phyloP scores from a whole-genome alignment of 192 early-diverging fungal genomes.

The Linnemannia hyalina region DNA sequence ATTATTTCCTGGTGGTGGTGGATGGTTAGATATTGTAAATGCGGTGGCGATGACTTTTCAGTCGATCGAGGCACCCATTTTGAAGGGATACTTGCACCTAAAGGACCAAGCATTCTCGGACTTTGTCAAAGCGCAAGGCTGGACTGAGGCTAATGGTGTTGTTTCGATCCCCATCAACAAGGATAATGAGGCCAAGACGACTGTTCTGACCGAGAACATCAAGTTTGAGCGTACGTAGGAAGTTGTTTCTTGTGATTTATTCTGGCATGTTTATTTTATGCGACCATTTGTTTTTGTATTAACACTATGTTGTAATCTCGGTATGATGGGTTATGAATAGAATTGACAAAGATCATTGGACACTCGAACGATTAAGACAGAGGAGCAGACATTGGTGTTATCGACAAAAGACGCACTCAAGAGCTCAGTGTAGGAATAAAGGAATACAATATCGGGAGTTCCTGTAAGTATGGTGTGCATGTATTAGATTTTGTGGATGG shows the following conservation, averaged over 20 bases:
- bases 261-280: not conserved
- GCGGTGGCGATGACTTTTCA: conserved; percentile 89
- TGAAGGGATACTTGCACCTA: conserved; percentile 78
- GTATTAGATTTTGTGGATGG: too few species aligned
- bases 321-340: conserved; percentile 7
- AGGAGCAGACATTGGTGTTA: too few species aligned
- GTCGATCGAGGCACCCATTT: conserved; percentile 71
- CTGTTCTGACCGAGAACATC: conserved; percentile 89
- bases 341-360: conserved; percentile 54
- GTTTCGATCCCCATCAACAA: conserved; percentile 83
- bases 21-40: conserved; percentile 69
- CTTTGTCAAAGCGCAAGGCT: conserved; percentile 72
- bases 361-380: conserved; percentile 38
- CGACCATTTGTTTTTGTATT: not conserved
- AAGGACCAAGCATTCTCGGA: conserved; percentile 71
- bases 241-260: not conserved
- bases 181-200: conserved; percentile 88
- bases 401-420: too few species aligned
- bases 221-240: conserved; percentile 77
- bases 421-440: too few species aligned
- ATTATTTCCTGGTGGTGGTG: too few species aligned
- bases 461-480: too few species aligned
- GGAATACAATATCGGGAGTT: too few species aligned
- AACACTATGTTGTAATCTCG: not conserved
- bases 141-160: conserved; percentile 72